phyloP scores from a whole-genome alignment of 306 rosid species.

The Pterocarpus macrocarpus region DNA sequence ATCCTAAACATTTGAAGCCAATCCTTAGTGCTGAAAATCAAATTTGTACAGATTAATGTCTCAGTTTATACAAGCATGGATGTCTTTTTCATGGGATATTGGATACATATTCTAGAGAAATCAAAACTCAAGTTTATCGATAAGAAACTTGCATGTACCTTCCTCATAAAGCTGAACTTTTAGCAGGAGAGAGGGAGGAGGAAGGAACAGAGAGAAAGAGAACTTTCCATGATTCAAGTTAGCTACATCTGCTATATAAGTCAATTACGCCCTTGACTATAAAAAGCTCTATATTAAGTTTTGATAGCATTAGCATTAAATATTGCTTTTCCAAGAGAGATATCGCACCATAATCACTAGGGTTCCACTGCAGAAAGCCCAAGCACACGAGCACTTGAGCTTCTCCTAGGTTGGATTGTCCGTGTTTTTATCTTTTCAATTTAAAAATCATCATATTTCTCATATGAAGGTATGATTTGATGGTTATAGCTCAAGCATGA shows the following conservation, averaged over 20 bases:
- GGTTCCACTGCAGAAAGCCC: background rate
- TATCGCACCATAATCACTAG: background rate
- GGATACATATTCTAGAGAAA: too few relatives aligned
- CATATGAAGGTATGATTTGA: background rate
- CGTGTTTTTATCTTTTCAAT: background rate
- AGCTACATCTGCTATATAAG: slow-evolving; percentile 12
- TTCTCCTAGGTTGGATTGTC: background rate
- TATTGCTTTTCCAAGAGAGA: background rate
- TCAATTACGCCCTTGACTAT: background rate
- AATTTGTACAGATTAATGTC: too few relatives aligned
- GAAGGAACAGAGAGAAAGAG: too few relatives aligned
- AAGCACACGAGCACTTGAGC: background rate
- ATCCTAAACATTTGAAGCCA: too few relatives aligned
- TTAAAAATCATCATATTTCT: background rate
- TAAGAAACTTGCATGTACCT: too few relatives aligned
- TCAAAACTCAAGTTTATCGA: too few relatives aligned
- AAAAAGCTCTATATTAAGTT: background rate
- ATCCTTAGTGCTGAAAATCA: too few relatives aligned
- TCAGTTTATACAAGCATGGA: too few relatives aligned
- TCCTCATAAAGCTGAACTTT: too few relatives aligned
- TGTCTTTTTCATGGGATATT: too few relatives aligned
- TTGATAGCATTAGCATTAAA: slow-evolving; percentile 2
- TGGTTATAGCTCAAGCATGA: background rate
- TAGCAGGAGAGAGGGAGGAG: too few relatives aligned
- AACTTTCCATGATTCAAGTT: slow-evolving; percentile 8